These are phyloP conservation scores for Aspergillus oerlinghausenensis DNA, from an alignment of 2,329 filamentous ascomycete genomes.

Conservation along the genomic window DNA sequence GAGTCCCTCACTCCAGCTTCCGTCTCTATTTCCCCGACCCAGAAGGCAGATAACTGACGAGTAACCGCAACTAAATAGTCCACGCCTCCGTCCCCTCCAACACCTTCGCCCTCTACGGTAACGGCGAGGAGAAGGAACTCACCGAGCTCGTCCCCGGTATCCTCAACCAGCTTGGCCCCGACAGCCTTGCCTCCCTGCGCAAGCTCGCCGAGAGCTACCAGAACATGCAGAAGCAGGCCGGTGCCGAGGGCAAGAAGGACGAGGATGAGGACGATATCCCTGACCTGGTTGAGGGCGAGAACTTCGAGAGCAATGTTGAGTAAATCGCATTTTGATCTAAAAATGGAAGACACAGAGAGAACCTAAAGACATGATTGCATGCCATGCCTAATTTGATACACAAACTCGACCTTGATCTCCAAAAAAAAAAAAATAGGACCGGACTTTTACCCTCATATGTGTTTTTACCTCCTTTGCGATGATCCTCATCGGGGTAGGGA, in stretches of 20 bases:
- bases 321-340: constrained; percentile 45
- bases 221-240: constrained; percentile 92
- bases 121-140: constrained; percentile 99
- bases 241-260: constrained; percentile 68
- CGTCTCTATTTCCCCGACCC: neutral
- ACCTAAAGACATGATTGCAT: neutral
- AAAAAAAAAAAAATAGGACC: neutral
- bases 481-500: neutral
- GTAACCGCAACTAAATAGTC: constrained; percentile 51
- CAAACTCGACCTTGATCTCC: neutral
- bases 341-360: neutral
- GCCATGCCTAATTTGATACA: neutral
- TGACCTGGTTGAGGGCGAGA: constrained; percentile 93
- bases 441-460: neutral
- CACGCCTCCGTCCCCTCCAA: constrained; percentile 96
- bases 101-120: constrained; percentile 99
- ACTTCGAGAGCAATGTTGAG: constrained; percentile 97
- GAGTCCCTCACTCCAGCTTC: constrained; percentile 38
- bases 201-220: constrained; percentile 99
- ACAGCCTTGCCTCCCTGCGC: constrained; percentile 93
- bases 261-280: constrained; percentile 87
- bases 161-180: constrained; percentile 98
- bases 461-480: neutral
- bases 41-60: neutral
- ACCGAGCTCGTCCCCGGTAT: constrained; percentile 99